A percentile compares a stretch with the other conserved stretches of the same genome.
Conservation (phyloP, 2,329 filamentous ascomycete genomes). For the Hawksworthiomyces lignivorus region DNA sequence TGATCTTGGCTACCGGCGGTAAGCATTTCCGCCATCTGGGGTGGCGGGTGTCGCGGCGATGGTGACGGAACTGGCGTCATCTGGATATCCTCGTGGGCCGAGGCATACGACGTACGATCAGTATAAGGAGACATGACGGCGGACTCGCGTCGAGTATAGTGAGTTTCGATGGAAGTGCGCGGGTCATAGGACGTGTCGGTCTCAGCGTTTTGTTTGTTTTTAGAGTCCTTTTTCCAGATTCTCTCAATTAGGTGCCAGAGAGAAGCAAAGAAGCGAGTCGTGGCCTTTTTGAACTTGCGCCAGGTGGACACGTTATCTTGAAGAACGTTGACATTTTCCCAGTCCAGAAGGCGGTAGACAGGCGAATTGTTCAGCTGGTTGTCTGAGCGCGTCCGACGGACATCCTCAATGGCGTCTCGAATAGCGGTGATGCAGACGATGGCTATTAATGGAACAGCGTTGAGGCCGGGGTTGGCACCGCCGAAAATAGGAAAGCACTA, state of each 20-base stretch:
- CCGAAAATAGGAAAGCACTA: conserved; percentile 80
- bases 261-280: conserved; percentile 50
- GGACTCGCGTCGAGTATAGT: conserved; percentile 45
- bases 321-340: conserved; percentile 87
- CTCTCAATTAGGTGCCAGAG: conserved; percentile 41
- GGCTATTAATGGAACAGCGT: conserved; percentile 84
- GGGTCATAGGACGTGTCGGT: conserved; percentile 42
- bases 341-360: conserved; percentile 80
- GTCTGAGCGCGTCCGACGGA: conserved; percentile 81
- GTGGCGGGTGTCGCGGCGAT: conserved; percentile 39
- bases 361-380: conserved; percentile 94
- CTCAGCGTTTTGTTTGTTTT: conserved; percentile 40
- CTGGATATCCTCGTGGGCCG: conserved; percentile 66
- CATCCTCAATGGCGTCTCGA: conserved; percentile 95
- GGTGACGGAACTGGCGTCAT: conserved; percentile 94
- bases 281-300: conserved; percentile 87
- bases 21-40: conserved; percentile 24
- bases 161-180: conserved; percentile 60
- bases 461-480: conserved; percentile 79
- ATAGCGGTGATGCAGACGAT: conserved; percentile 83
- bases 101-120: conserved; percentile 40
- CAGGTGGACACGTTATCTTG: conserved; percentile 80
- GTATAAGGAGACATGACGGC: conserved; percentile 42
- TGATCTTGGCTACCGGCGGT: conserved; percentile 27
- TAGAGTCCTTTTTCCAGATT: conserved; percentile 43